Evolutionary conservation across 2,329 filamentous ascomycete genomes (phyloP), one percentile per base, ranked within the genome.

Genomic region (Exserohilum rostratum): DNA sequence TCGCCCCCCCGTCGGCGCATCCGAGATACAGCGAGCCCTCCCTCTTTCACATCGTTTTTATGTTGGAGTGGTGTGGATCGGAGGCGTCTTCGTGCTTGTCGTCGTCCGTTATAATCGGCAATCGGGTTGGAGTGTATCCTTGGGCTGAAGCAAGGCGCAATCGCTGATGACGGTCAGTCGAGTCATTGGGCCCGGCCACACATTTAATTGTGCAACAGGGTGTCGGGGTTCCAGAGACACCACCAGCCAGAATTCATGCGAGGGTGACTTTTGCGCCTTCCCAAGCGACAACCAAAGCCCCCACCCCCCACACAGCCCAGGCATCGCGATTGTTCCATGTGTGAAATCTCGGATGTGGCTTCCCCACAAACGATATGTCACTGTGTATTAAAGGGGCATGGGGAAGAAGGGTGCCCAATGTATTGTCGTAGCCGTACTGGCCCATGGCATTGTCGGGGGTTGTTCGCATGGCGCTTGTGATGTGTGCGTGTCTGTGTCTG

Each of bases 151-250:
- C 37, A 57, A 18, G 25, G 40, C 37, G 40, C 30, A 22, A 29
- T 45, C 45, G 40, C 43, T 46, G 30, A 38, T 11, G 11, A 25
- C 7, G 22, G 22, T 25, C 22, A 25, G 30, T 34, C 50, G 54
- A 53, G 50, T 51, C 53, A 52, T 31, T 51, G n/a, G 20, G 43
- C 38, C 53, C 45, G 40, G 39, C 40, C 43, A 53, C 29, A 40
- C 49, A 35, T 44, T 34, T 31, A 22, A 37, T 53, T 50, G 46
- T 53, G 33, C 35, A 50, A 44, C 46, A 42, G 29, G 33, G 45
- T 46, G 18, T 35, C 18, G 22, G 30, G 43, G 13, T 46, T 29
- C 20, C 10, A 55, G 33, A 30, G 29, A 42, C 39, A 42, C 22
- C 17, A 38, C 46, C 18, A 49, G 29, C 39, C 25, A 27, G 25